These are phyloP conservation scores for Lentinus brumalis DNA, from an alignment of 768 basidiomycete species.

Conservation along the genomic window DNA sequence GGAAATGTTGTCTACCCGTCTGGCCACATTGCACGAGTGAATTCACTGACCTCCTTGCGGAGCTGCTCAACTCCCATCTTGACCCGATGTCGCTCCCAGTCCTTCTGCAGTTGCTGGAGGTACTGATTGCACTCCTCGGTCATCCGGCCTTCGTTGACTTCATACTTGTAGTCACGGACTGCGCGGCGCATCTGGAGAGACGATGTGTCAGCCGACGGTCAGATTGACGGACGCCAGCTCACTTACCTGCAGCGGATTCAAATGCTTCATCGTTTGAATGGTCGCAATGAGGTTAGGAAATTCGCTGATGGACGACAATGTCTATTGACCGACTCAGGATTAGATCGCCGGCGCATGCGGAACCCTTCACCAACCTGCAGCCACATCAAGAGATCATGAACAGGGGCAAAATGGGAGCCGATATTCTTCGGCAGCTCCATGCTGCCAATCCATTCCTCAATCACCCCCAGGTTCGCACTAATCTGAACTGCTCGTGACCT, in stretches of 20 bases:
- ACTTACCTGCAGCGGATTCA: constrained; percentile 89
- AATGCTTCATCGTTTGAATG: constrained; percentile 80
- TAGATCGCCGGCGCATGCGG: background rate
- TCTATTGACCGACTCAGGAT: constrained; percentile 44
- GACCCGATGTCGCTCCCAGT: constrained; percentile 93
- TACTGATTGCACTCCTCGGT: constrained; percentile 95
- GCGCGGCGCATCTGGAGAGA: constrained; percentile 83
- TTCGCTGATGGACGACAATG: constrained; percentile 83
- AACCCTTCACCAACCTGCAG: constrained; percentile 58
- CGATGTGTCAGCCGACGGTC: background rate
- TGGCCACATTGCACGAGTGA: background rate
- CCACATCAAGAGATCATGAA: constrained; percentile 84
- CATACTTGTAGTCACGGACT: constrained; percentile 90
- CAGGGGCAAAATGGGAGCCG: constrained; percentile 78
- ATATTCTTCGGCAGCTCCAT: constrained; percentile 81
- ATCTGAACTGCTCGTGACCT: constrained; percentile 90
- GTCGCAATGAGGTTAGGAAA: constrained; percentile 88
- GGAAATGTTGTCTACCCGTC: constrained; percentile 1
- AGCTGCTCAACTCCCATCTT: constrained; percentile 85
- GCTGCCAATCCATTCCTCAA: constrained; percentile 91
- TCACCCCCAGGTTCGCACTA: constrained; percentile 75
- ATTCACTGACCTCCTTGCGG: constrained; percentile 70
- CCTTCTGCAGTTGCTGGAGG: constrained; percentile 91
- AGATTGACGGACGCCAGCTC: background rate
- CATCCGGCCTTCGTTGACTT: constrained; percentile 91